phyloP scores from a whole-genome alignment of 2,329 filamentous ascomycete genomes.

The Fusarium illudens region DNA sequence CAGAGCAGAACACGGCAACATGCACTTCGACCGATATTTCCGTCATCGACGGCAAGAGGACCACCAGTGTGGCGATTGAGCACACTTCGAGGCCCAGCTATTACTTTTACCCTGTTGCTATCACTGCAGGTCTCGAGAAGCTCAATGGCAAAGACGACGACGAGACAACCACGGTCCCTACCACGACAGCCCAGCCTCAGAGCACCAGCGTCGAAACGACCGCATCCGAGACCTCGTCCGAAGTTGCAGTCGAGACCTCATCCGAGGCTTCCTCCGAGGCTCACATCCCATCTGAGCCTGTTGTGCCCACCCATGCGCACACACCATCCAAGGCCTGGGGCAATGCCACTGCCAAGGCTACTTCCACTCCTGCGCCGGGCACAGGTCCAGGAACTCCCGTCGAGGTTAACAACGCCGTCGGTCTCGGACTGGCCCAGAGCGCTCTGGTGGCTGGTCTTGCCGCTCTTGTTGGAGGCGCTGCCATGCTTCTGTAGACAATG shows the following conservation, averaged over 20 bases:
- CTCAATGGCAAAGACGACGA: neutral
- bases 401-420: neutral
- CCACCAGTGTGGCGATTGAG: neutral
- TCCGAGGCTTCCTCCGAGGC: neutral
- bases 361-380: neutral
- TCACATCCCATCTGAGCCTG: neutral
- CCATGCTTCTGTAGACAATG: neutral
- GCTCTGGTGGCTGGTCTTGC: neutral
- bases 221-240: neutral
- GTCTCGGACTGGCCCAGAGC: neutral
- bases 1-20: neutral
- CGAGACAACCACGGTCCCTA: neutral
- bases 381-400: neutral
- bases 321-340: neutral
- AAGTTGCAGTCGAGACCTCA: neutral
- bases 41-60: neutral
- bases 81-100: neutral
- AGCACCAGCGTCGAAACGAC: neutral
- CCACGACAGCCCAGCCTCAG: neutral
- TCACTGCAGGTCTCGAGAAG: neutral
- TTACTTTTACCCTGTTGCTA: neutral
- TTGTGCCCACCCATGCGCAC: neutral
- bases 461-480: neutral
- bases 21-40: neutral
- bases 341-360: neutral